phyloP scores from a whole-genome alignment of 2,329 filamentous ascomycete genomes.

The Aspergillus pseudonomiae region DNA sequence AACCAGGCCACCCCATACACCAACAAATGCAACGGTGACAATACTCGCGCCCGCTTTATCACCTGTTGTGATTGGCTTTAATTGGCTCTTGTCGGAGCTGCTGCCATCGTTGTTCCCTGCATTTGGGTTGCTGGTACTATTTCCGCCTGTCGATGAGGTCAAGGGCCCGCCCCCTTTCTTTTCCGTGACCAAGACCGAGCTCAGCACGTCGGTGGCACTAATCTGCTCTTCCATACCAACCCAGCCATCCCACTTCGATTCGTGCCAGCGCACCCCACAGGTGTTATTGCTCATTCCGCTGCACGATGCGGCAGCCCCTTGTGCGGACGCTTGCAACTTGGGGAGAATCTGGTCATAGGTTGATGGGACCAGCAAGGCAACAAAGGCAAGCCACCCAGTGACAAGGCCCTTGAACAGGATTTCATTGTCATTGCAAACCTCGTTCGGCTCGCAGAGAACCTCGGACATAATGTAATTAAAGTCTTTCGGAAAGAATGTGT shows the following conservation, averaged over 20 bases:
- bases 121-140: constrained; percentile 40
- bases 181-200: constrained; percentile 58
- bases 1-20: constrained; percentile 31
- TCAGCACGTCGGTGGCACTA: constrained; percentile 66
- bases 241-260: constrained; percentile 57
- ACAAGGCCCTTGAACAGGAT: constrained; percentile 72
- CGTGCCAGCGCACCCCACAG: constrained; percentile 68
- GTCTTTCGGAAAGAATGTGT: constrained; percentile 56
- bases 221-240: constrained; percentile 71
- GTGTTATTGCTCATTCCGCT: constrained; percentile 60
- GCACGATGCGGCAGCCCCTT: constrained; percentile 65
- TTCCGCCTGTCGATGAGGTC: constrained; percentile 58
- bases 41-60: constrained; percentile 45
- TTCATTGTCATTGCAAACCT: constrained; percentile 71
- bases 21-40: constrained; percentile 38
- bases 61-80: constrained; percentile 30
- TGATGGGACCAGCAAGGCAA: constrained; percentile 65
- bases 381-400: constrained; percentile 65
- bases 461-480: constrained; percentile 63
- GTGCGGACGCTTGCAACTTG: constrained; percentile 60
- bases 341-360: constrained; percentile 59
- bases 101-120: constrained; percentile 31
- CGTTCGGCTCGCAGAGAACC: constrained; percentile 63
- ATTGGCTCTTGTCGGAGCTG: not conserved
- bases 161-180: constrained; percentile 50